Evolutionary conservation across 2,329 filamentous ascomycete species (phyloP), one percentile per base, ranked within the genome.

Genomic region (Arthrobotrys musiformis): DNA sequence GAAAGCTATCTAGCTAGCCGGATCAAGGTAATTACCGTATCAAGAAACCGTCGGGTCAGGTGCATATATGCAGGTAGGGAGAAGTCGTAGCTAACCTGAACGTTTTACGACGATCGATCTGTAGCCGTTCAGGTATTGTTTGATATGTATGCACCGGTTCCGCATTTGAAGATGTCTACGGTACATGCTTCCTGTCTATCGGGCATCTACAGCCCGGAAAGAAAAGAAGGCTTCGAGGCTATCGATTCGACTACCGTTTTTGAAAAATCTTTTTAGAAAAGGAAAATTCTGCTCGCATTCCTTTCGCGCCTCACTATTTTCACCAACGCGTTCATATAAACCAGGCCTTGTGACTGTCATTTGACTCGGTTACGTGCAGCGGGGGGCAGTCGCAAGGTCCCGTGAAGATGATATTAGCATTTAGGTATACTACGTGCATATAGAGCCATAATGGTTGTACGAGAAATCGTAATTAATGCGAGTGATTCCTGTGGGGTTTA

Each of bases 221-320:
- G 15, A 54, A 61, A 67, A 61, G 40, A 73, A 73, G 69, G 69
- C 69, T 73, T 73, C 69, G 26, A 73, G 69, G 69, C 69, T 66
- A 50, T 35, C 30, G 22, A 62, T 17, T 44, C 8, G 44, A 33
- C 19, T 5, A 44, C 8, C 11, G 11, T 17, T 42, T 42, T 17
- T 17, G n/a, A n/a, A n/a, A n/a, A n/a, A n/a, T n/a, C n/a, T n/a
- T n/a, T n/a, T n/a, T n/a, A n/a, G n/a, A 42, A 42, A 17, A 8
- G 2, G 13, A 13, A 6, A 6, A 48, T 42, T 33, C 26, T 35
- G 44, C 15, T 60, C 22, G 46, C 52, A 35, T 48, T 56, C 48
- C 48, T 28, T 58, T 58, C 46, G 33, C 54, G 54, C 58, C 58
- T 62, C 22, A 22, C 9, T 17, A 28, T 40, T 26, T 40, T 37